phyloP scores from a whole-genome alignment of 192 early-diverging fungal genomes.

The Dissophora ornata region DNA sequence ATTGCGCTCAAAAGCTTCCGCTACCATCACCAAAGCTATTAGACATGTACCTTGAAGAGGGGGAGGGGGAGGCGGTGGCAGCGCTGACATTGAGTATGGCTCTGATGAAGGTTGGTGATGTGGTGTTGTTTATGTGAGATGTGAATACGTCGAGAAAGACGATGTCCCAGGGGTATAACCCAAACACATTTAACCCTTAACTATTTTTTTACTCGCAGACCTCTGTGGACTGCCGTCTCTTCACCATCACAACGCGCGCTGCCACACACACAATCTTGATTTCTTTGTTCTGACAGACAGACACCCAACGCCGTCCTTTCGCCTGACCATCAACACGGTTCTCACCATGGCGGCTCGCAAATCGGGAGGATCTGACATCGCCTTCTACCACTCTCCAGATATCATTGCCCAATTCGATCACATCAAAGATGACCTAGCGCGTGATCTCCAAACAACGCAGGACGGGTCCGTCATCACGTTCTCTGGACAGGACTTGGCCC shows the following conservation, averaged over 20 bases:
- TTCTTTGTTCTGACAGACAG: too few species aligned
- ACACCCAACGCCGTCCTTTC: background rate
- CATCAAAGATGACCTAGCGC: conserved; percentile 38
- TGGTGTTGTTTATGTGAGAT: background rate
- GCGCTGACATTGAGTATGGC: conserved; percentile 27
- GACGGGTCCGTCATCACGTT: conserved; percentile 13
- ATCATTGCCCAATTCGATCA: conserved; percentile 58
- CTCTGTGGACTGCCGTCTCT: too few species aligned
- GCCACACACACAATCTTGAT: too few species aligned
- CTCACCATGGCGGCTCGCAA: conserved; percentile 36
- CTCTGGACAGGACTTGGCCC: conserved; percentile 58
- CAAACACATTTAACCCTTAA: background rate
- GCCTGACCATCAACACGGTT: conserved; percentile 1
- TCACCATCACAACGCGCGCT: too few species aligned
- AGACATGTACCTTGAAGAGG: conserved; percentile 34
- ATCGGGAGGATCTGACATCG: conserved; percentile 38
- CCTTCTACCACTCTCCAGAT: conserved; percentile 52
- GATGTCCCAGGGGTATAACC: too few species aligned
- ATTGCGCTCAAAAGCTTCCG: too few species aligned
- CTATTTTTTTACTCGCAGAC: too few species aligned
- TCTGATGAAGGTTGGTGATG: background rate
- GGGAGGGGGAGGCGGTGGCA: conserved; percentile 49
- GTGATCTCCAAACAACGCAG: conserved; percentile 43
- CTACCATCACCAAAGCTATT: too few species aligned
- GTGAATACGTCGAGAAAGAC: background rate